Base-by-base conservation (phyloP, 1,284 basidiomycete species). In the Phaffia rhodozyma region DNA sequence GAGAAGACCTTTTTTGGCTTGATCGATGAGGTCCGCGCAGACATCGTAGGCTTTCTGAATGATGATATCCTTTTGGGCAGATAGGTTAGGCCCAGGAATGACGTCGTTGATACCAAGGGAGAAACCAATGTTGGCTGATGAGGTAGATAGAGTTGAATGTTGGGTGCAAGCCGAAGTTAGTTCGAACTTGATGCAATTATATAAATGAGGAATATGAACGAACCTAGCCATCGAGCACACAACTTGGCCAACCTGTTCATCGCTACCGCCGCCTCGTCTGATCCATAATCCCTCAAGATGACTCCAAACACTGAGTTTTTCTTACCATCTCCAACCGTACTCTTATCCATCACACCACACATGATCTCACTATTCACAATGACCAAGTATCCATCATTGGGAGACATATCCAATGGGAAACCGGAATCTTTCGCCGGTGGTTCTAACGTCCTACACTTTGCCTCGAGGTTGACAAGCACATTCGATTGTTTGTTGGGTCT, bases 311-410 rank as follows among this genome's bases (percentile, higher is more conserved):
- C 91, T 1, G 91, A 97, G 75, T 97, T 97, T 81, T 98, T 98
- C 82, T 98, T 98, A 62, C 96, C 96, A 71, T 91, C 90, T 65
- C 96, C 96, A 5, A 98, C 89, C 0, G 92, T 97, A 25, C 90
- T 90, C 79, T 99, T 99, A 79, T 99, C 96, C 83, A 98, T 96
- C 11, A 94, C 89, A 58, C 96, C 96, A 72, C 94, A 97, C 91
- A 98, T 97, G 72, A 99, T 92, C 76, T 98, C 93, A 73, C 89
- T 93, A 75, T 98, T 99, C 67, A 93, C 85, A 62, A 99, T 86
- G 65, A 98, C 96, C 38, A 99, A 83, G 85, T 91, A 98, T 1
- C 94, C 94, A 72, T 99, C 96, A 73, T 98, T 98, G 0, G 94
- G 93, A 13, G 89, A 89, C 78, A 99, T 82, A 73, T 98, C 96